Conservation (phyloP, 441 rosid species). For the Bocquillonia castaneifolia region DNA sequence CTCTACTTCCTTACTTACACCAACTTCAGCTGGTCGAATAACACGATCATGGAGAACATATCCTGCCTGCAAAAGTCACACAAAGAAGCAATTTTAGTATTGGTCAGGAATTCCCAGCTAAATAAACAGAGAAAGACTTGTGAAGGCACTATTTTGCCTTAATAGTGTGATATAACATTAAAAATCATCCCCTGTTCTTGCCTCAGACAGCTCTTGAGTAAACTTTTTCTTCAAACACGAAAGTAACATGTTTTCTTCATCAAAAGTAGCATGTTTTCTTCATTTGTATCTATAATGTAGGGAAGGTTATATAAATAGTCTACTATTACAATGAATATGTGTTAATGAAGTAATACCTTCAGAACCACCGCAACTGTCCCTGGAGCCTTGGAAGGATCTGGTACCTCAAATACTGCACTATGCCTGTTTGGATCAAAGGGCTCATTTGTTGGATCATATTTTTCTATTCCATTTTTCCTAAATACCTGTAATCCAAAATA, state of each 20-base stretch:
- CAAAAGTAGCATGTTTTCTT: background rate
- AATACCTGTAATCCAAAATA: conserved; percentile 51
- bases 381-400: conserved; percentile 79
- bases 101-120: background rate
- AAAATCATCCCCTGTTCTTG: background rate
- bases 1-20: conserved; percentile 58
- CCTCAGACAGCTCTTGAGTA: background rate
- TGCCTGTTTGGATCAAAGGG: conserved; percentile 89
- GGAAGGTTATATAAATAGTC: background rate
- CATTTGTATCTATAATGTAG: background rate
- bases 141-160: background rate
- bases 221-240: background rate
- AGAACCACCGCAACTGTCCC: conserved; percentile 85
- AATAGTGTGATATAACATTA: background rate
- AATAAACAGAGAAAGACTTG: background rate
- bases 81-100: background rate
- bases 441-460: conserved; percentile 67
- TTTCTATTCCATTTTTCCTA: conserved; percentile 67
- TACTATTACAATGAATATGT: background rate
- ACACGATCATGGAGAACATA: conserved; percentile 68
- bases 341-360: conserved; percentile 47
- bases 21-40: conserved; percentile 89
- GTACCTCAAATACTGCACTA: conserved; percentile 72
- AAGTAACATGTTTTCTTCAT: too few relatives aligned
- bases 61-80: conserved; percentile 58